Conservation (phyloP, 495 filamentous ascomycete genomes). For the Diplogelasinospora grovesii region DNA sequence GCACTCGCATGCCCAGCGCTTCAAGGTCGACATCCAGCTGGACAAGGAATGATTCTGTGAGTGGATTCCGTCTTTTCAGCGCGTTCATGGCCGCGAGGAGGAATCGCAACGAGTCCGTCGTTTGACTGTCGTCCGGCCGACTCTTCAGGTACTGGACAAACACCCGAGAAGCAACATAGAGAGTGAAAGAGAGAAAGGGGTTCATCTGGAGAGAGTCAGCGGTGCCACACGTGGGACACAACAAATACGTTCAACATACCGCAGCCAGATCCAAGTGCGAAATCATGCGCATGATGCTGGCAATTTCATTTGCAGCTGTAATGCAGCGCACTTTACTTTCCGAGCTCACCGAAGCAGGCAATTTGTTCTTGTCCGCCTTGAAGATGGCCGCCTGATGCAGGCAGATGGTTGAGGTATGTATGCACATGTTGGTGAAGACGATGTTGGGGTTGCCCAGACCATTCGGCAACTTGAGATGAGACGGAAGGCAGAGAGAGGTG, state of each 20-base stretch:
- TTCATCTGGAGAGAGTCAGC: conserved; percentile 62
- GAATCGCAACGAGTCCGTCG: conserved; percentile 79
- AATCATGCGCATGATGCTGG: conserved; percentile 94
- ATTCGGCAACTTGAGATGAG: conserved; percentile 71
- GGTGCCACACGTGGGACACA: not conserved
- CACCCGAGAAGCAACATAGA: conserved; percentile 90
- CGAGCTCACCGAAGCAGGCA: conserved; percentile 67
- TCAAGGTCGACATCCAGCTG: conserved; percentile 91
- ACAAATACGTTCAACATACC: conserved; percentile 54
- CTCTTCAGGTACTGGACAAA: conserved; percentile 94
- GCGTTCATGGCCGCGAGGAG: conserved; percentile 83
- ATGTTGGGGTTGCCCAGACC: conserved; percentile 77
- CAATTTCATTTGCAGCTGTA: conserved; percentile 87
- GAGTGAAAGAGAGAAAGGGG: conserved; percentile 89
- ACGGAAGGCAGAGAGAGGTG: conserved; percentile 75
- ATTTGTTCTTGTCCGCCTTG: conserved; percentile 85
- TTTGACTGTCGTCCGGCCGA: conserved; percentile 74
- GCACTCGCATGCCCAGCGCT: conserved; percentile 49
- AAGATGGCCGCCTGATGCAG: conserved; percentile 96
- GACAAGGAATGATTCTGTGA: conserved; percentile 91
- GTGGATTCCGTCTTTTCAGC: conserved; percentile 78
- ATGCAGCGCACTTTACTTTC: conserved; percentile 93
- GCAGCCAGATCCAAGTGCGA: conserved; percentile 78
- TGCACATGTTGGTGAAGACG: conserved; percentile 92
- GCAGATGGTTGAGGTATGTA: conserved; percentile 95